Conservation (phyloP, 805 yeast species). For the Clavispora fructus region DNA sequence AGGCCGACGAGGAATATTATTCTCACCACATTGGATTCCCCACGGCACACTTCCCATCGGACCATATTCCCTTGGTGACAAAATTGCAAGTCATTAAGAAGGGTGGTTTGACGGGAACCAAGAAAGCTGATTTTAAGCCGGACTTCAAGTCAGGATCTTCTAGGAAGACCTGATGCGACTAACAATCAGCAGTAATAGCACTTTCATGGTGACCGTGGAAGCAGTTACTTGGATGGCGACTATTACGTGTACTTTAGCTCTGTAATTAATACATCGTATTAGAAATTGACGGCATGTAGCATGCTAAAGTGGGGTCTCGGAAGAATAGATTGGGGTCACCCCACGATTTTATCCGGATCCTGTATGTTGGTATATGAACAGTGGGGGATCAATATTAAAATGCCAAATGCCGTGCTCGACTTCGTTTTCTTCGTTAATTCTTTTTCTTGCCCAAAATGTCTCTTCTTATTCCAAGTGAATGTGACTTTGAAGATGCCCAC, state of each 20-base stretch:
- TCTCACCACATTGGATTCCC: constrained; percentile 86
- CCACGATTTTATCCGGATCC: not conserved
- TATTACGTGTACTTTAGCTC: constrained; percentile 13
- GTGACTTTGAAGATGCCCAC: constrained; percentile 25
- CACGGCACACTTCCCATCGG: constrained; percentile 88
- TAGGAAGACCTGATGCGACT: constrained; percentile 30
- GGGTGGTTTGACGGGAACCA: constrained; percentile 16
- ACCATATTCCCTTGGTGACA: constrained; percentile 83
- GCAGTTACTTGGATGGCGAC: not conserved
- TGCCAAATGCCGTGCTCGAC: not conserved
- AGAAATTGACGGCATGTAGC: not conserved
- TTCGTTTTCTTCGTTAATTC: not conserved
- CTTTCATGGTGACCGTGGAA: not conserved
- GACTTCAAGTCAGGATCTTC: constrained; percentile 39
- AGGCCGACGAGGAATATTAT: constrained; percentile 73
- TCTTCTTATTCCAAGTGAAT: constrained; percentile 20
- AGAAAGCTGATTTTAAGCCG: constrained; percentile 41
- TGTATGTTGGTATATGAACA: not conserved
- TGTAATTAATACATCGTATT: constrained; percentile 1
- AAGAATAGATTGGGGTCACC: not conserved
- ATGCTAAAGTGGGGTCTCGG: not conserved
- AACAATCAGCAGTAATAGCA: not conserved
- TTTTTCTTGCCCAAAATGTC: constrained; percentile 5
- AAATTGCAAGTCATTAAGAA: constrained; percentile 66
- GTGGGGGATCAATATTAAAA: not conserved